Percentiles rank a stretch among this genome's conserved stretches.
phyloP scores from a whole-genome alignment of 2,329 filamentous ascomycete genomes.

The Aspergillus intermedius region DNA sequence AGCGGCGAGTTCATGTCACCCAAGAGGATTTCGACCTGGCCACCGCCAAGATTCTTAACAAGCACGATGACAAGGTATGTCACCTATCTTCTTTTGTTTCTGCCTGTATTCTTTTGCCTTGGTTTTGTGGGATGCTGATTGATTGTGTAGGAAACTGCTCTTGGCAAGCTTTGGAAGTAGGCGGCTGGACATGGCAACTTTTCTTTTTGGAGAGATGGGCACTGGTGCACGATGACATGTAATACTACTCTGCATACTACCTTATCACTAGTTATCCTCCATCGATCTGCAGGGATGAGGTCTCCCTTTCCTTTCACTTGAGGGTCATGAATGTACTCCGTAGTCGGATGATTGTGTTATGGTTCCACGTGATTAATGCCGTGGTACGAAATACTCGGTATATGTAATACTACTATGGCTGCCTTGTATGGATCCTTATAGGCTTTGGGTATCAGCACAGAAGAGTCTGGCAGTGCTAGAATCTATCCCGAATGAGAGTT shows the following conservation, averaged over 20 bases:
- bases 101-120: neutral
- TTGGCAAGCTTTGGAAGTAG: constrained; percentile 34
- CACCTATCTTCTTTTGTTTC: neutral
- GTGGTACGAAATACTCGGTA: neutral
- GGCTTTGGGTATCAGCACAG: too few relatives aligned
- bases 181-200: neutral
- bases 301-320: too few relatives aligned
- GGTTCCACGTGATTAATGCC: neutral
- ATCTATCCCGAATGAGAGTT: too few relatives aligned
- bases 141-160: constrained; percentile 15
- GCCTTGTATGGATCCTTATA: neutral
- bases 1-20: constrained; percentile 93
- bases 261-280: constrained; percentile 1
- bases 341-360: neutral
- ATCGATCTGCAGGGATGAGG: neutral
- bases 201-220: neutral
- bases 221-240: constrained; percentile 10
- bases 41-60: constrained; percentile 98
- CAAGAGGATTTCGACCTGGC: constrained; percentile 98
- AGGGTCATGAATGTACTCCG: neutral
- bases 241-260: constrained; percentile 20
- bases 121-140: neutral
- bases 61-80: constrained; percentile 86
- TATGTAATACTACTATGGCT: neutral
- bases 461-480: too few relatives aligned